Conservation (phyloP, 2,329 filamentous ascomycete genomes). For the Ceratocystis variospora region DNA sequence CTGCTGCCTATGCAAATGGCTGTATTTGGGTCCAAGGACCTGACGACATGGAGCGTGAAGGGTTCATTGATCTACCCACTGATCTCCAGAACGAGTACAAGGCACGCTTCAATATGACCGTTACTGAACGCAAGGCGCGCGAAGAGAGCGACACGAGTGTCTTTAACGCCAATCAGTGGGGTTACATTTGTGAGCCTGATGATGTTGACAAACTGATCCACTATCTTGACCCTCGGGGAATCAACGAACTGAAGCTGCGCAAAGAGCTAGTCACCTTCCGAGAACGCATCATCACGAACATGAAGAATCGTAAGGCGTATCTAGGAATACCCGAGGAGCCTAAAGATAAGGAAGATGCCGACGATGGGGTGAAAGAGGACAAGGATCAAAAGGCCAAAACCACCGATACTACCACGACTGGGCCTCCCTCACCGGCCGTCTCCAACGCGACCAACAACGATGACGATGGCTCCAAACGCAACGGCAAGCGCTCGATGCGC, state of each 20-base stretch:
- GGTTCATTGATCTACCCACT: constrained; percentile 65
- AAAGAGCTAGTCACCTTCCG: constrained; percentile 73
- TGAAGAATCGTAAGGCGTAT: constrained; percentile 67
- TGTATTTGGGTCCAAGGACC: constrained; percentile 95
- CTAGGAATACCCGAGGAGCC: constrained; percentile 36
- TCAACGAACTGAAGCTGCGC: constrained; percentile 72
- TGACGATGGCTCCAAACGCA: neutral
- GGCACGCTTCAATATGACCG: constrained; percentile 63
- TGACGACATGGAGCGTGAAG: constrained; percentile 71
- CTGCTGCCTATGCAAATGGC: constrained; percentile 82
- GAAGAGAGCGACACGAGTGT: constrained; percentile 79
- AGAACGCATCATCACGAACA: constrained; percentile 62
- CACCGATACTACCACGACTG: constrained; percentile 28
- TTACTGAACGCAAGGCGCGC: constrained; percentile 67
- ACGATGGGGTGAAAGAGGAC: constrained; percentile 19
- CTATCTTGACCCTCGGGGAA: constrained; percentile 79
- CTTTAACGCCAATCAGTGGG: constrained; percentile 69
- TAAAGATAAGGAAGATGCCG: constrained; percentile 23
- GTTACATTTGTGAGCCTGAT: constrained; percentile 71
- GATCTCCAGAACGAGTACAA: constrained; percentile 64
- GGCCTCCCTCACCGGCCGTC: neutral
- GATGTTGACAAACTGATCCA: constrained; percentile 64
- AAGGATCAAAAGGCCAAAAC: constrained; percentile 32
- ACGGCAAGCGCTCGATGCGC: neutral
- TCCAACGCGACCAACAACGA: constrained; percentile 1